phyloP scores from a whole-genome alignment of 192 early-diverging fungal genomes.

The Piromyces finnis region DNA sequence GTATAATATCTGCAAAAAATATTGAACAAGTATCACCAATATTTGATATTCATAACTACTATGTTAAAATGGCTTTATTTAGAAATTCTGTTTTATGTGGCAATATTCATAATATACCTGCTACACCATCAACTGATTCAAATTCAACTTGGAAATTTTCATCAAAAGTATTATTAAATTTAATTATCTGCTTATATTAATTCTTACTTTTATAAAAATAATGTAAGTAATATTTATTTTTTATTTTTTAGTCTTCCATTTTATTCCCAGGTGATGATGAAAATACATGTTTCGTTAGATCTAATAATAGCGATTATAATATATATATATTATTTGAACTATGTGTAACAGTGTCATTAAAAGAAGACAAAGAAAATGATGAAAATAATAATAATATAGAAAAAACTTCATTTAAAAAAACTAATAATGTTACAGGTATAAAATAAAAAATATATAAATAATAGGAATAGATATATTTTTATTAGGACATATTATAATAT shows the following conservation, averaged over 20 bases:
- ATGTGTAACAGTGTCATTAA: conserved; percentile 10
- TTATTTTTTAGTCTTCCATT: conserved; percentile 10
- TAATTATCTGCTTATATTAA: too few species aligned
- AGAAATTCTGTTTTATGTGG: conserved; percentile 14
- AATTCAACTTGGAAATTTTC: conserved; percentile 18
- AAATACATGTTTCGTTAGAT: conserved; percentile 21
- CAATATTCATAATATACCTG: conserved; percentile 25
- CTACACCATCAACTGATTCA: conserved; percentile 6
- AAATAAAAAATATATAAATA: not conserved
- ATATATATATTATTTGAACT: conserved; percentile 24
- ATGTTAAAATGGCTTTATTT: conserved; percentile 25
- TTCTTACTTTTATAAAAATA: too few species aligned
- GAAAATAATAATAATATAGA: not conserved
- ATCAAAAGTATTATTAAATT: conserved; percentile 9
- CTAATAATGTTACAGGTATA: not conserved
- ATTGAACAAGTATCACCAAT: conserved; percentile 6
- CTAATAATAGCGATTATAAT: conserved; percentile 18
- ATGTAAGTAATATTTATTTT: too few species aligned
- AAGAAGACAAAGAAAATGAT: conserved; percentile 3
- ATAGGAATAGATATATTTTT: not conserved
- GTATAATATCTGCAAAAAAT: conserved; percentile 13
- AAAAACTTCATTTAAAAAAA: not conserved
- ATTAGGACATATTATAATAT: too few species aligned
- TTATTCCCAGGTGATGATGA: conserved; percentile 27
- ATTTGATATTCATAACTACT: conserved; percentile 12